Evolutionary conservation across 345 rosid genomes (phyloP), one percentile per base, ranked within the genome.

Genomic region (Nephelium lappaceum): DNA sequence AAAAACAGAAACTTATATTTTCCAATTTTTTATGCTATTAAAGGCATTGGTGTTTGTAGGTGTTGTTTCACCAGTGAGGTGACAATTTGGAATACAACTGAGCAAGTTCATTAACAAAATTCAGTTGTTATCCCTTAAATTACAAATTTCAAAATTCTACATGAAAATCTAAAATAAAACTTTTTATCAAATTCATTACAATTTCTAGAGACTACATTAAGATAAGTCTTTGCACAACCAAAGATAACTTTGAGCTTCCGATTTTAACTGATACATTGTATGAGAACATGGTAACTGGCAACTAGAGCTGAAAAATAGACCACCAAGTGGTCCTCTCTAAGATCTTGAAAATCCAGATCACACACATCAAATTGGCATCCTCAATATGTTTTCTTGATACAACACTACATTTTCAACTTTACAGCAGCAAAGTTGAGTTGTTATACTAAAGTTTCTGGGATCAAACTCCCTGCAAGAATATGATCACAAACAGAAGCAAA

Each of bases 321-420:
- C 36, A 31, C 75, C 31, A n/a, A n/a, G n/a, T n/a, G n/a, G n/a
- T n/a, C n/a, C n/a, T n/a, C n/a, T n/a, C n/a, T n/a, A n/a, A n/a
- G n/a, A n/a, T n/a, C n/a, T n/a, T n/a, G n/a, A n/a, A n/a, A n/a
- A n/a, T n/a, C n/a, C n/a, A 36, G 65, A 55, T 60, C 47, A 62
- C 14, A 62, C 41, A 27, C 49, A 74, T 49, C 38, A 71, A 61
- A 38, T n/a, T 41, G 76, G 72, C n/a, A 51, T 27, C 67, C 15
- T 36, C 38, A 67, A 21, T 38, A 25, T 63, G 3, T 11, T 49
- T 49, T 49, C 11, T 49, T 4, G 55, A 5, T 11, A 2, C 5
- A 47, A 47, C 53, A 47, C 18, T 47, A 47, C 53, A 47, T 47
- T 47, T 57, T 57, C 7, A 57, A 57, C 62, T 57, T 57, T 57